Evolutionary conservation across 768 basidiomycete genomes (phyloP).

Genomic region (Termitomyces sp.): DNA sequence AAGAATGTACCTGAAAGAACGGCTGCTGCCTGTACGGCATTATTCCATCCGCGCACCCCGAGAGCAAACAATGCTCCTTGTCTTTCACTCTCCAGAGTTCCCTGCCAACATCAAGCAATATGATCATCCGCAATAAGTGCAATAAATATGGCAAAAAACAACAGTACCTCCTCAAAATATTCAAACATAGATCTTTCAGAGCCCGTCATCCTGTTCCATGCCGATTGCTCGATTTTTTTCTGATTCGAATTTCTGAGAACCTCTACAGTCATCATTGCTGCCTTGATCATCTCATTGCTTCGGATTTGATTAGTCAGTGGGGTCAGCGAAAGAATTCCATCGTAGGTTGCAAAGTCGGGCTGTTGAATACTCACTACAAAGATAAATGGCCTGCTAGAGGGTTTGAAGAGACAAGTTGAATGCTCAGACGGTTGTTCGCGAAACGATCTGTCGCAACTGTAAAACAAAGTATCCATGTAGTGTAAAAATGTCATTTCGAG

Average conservation of each 20-base stretch:
- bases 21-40: neutral
- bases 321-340: too few species aligned
- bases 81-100: neutral
- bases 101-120: neutral
- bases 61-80: neutral
- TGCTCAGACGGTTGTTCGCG: neutral
- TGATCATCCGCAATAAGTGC: neutral
- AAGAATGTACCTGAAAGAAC: too few species aligned
- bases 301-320: too few species aligned
- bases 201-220: neutral
- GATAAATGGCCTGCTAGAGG: neutral
- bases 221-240: neutral
- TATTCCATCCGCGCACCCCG: neutral
- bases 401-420: neutral
- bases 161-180: neutral
- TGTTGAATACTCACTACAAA: neutral
- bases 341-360: neutral
- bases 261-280: too few species aligned
- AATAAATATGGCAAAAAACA: neutral
- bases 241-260: neutral
- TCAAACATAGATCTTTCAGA: neutral
- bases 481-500: neutral
- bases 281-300: too few species aligned
- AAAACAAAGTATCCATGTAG: neutral
- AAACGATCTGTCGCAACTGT: neutral